Evolutionary conservation across 441 rosid genomes (phyloP).

Genomic region (Mallotus japonicus): DNA sequence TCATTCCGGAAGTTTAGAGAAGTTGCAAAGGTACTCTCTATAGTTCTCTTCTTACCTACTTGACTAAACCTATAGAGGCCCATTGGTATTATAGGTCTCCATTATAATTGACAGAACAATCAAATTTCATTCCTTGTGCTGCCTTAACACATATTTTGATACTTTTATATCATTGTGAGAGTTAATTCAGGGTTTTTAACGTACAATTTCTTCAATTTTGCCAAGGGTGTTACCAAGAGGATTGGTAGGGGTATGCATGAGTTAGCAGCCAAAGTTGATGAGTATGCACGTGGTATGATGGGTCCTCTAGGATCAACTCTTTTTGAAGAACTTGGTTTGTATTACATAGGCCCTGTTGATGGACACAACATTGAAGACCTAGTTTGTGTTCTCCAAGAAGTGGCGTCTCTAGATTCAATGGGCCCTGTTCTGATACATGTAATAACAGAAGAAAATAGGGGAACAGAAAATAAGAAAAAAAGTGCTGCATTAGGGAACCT

Average conservation of each 20-base stretch:
- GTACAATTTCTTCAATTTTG: neutral
- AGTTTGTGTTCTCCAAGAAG: constrained; percentile 74
- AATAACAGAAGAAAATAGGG: constrained; percentile 67
- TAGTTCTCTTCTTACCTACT: constrained; percentile 16
- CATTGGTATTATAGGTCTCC: neutral
- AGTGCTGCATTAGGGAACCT: constrained; percentile 28
- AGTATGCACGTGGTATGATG: constrained; percentile 95
- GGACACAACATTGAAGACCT: constrained; percentile 90
- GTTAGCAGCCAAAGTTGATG: constrained; percentile 95
- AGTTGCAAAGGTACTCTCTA: constrained; percentile 67
- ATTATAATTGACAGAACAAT: neutral
- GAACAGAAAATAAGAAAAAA: constrained; percentile 28
- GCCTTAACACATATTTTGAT: neutral
- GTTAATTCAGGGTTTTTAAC: constrained; percentile 16
- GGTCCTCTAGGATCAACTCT: constrained; percentile 92
- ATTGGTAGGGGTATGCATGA: constrained; percentile 85
- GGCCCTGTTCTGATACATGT: constrained; percentile 96
- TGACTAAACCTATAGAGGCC: constrained; percentile 3
- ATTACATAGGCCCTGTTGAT: constrained; percentile 94
- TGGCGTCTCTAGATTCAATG: constrained; percentile 73
- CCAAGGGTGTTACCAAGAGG: constrained; percentile 76
- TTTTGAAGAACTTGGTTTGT: constrained; percentile 90
- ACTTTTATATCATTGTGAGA: constrained; percentile 11
- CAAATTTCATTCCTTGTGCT: constrained; percentile 8
- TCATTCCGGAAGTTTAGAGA: constrained; percentile 78